Percentiles rank a stretch among this genome's conserved stretches.
These are phyloP conservation scores for Alloteropsis semialata DNA, from an alignment of 176 grass and related monocot genomes.

Conservation along the genomic window DNA sequence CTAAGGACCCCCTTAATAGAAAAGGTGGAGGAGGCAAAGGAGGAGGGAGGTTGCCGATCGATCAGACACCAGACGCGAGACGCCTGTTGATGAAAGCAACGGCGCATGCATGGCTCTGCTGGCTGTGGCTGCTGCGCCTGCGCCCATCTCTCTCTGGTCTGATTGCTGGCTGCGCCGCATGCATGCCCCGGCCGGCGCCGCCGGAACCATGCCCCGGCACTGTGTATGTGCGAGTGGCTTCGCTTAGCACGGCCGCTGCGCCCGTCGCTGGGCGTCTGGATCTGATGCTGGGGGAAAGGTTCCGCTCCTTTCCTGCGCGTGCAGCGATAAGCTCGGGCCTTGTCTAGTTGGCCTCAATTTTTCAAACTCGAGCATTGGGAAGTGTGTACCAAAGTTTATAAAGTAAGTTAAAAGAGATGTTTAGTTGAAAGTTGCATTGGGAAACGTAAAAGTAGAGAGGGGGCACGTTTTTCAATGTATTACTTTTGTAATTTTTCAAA, in stretches of 20 bases:
- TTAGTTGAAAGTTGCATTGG: too few species aligned
- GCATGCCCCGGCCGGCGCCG: background rate
- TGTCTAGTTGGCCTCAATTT: too few species aligned
- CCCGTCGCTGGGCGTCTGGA: background rate
- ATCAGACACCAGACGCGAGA: too few species aligned
- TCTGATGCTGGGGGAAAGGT: background rate
- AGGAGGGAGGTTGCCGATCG: too few species aligned
- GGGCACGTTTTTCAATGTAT: too few species aligned
- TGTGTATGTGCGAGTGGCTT: slow-evolving; percentile 25
- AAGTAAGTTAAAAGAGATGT: too few species aligned
- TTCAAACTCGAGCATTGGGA: too few species aligned
- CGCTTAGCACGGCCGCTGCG: background rate
- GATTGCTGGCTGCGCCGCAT: background rate
- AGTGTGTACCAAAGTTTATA: too few species aligned
- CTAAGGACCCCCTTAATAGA: too few species aligned
- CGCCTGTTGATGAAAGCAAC: slow-evolving; percentile 33
- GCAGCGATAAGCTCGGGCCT: too few species aligned
- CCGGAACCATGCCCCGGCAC: background rate
- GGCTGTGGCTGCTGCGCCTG: background rate
- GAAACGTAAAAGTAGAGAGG: too few species aligned
- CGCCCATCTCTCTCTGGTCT: slow-evolving; percentile 11
- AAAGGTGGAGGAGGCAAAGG: background rate
- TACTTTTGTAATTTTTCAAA: too few species aligned
- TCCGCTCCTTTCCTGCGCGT: background rate
- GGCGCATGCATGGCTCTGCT: slow-evolving; percentile 30